Base-by-base conservation (phyloP, 805 yeast species). In the Monosporozyma solicola region DNA sequence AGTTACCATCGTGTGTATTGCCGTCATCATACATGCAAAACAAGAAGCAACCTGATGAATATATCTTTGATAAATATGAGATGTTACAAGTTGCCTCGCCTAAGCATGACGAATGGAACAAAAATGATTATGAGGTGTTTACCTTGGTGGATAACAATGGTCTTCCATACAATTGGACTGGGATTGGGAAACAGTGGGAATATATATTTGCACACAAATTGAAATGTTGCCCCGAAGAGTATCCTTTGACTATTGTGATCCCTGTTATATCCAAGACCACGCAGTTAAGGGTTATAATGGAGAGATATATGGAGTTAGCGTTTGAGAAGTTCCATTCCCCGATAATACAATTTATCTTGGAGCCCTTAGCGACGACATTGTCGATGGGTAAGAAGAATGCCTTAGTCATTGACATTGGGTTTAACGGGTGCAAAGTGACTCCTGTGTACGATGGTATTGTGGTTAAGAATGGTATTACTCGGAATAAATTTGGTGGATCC, bases 401-500 rank as follows among this genome's bases (percentile, higher is more conserved):
- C 5, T 73, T 91, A 54, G 87, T 90, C 8, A 77, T 90, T 27
- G 96, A 91, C 65, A 69, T 90, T 47, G 97, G 96, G 2, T 75
- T 86, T 9, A 74, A 84, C 3, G 78, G 80, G 4, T 76, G 84
- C 16, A 76, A 83, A 33, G 87, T 88, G 9, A 85, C 94, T 0
- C 95, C 95, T 9, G 78, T 88, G 20, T 70, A 80, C 56, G 90
- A 86, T 61, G 96, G 96, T 41, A 77, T 79, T 15, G 78, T 88
- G 50, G 77, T 85, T 51, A 71, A 76, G 57, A 85, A 84, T 64
- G 85, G 87, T 48, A 75, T 81, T 5, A 72, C 78, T 55, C 85
- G 80, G 66, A 79, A 87, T 15, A 82, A 80, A 60, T 86, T 78
- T 64, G 97, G 91, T 3, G 98, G 97, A 9, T 92, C 90, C 66